These are phyloP conservation scores for Mycosphaerella sp. DNA, from an alignment of 2,329 filamentous ascomycete genomes.

Conservation along the genomic window DNA sequence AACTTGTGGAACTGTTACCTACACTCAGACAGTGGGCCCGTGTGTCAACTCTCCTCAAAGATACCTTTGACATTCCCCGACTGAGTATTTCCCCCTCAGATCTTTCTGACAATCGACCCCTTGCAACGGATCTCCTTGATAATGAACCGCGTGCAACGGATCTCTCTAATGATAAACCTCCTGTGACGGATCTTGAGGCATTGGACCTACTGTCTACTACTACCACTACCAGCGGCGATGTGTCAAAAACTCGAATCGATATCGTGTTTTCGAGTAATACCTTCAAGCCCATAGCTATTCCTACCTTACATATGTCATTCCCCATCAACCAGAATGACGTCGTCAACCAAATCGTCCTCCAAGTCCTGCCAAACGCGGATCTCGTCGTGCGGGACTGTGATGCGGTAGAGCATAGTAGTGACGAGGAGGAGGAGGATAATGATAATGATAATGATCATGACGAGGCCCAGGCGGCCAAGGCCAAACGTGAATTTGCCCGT, in stretches of 20 bases:
- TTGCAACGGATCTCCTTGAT: background rate
- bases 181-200: background rate
- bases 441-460: too few relatives aligned
- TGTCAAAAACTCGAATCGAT: slow-evolving; percentile 24
- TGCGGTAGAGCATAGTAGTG: slow-evolving; percentile 14
- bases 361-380: slow-evolving; percentile 19
- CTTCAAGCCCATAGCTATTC: slow-evolving; percentile 25
- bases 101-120: background rate
- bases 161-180: background rate
- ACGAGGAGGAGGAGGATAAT: slow-evolving; percentile 25
- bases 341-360: slow-evolving; percentile 34
- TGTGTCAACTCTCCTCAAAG: slow-evolving; percentile 56
- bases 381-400: slow-evolving; percentile 13
- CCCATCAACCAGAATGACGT: slow-evolving; percentile 43
- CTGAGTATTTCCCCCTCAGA: background rate
- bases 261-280: slow-evolving; percentile 28
- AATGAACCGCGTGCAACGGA: too few relatives aligned
- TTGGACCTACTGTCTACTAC: slow-evolving; percentile 7
- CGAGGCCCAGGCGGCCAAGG: too few relatives aligned
- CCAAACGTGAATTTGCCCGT: slow-evolving; percentile 10
- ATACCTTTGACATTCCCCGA: slow-evolving; percentile 10
- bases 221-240: background rate
- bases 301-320: slow-evolving; percentile 27
- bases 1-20: slow-evolving; percentile 69
- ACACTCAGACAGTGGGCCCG: slow-evolving; percentile 69